Conservation (phyloP, 805 yeast species). For the Schizosaccharomyces japonicus region DNA sequence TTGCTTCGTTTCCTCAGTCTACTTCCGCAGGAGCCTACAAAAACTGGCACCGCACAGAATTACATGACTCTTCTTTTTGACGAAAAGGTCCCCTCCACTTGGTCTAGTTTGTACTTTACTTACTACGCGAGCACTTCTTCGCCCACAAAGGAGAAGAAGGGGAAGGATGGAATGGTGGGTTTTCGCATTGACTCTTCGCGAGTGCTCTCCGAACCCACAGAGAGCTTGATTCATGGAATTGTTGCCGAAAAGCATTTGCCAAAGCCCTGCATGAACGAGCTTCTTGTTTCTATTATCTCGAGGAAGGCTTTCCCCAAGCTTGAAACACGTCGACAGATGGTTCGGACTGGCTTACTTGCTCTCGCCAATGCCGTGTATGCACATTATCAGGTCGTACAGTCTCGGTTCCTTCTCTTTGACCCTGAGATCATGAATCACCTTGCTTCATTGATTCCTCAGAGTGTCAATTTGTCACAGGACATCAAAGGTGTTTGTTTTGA, state of each 20-base stretch:
- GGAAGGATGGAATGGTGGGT: not conserved
- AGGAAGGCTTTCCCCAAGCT: not conserved
- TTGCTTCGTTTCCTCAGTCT: not conserved
- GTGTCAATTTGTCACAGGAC: constrained; percentile 27
- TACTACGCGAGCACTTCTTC: not conserved
- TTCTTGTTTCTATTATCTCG: not conserved
- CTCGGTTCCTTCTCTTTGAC: constrained; percentile 46
- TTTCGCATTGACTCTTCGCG: not conserved
- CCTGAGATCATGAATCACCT: constrained; percentile 45
- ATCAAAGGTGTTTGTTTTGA: constrained; percentile 38
- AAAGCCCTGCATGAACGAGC: not conserved
- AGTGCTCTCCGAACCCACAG: not conserved
- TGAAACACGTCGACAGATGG: not conserved
- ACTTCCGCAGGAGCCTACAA: constrained; percentile 1
- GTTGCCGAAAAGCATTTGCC: not conserved
- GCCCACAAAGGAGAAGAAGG: not conserved
- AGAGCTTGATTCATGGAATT: no score
- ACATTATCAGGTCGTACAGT: constrained; percentile 19
- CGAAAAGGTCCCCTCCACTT: not conserved
- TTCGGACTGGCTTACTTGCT: not conserved
- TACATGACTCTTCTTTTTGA: not conserved
- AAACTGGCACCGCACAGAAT: not conserved
- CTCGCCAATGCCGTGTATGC: not conserved
- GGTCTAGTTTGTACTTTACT: not conserved
- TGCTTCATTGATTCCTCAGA: constrained; percentile 52